These are phyloP conservation scores for Quercus phellos DNA, from an alignment of 331 rosid genomes.

Conservation along the genomic window DNA sequence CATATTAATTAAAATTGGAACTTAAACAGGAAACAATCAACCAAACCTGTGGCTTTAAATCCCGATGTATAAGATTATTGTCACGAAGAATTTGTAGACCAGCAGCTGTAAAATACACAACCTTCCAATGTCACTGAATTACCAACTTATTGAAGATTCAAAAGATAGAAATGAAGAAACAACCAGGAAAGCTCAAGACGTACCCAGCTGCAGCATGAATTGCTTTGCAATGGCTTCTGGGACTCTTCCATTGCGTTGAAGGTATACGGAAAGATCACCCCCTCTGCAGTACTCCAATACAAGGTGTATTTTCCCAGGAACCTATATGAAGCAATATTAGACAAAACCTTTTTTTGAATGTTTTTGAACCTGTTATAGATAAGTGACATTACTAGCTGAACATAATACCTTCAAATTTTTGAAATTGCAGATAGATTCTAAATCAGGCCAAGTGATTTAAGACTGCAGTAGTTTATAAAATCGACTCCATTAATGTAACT, in stretches of 20 bases:
- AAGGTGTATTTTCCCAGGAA: conserved; percentile 90
- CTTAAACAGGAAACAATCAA: conserved; percentile 15
- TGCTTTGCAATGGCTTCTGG: conserved; percentile 81
- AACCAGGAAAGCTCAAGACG: conserved; percentile 21
- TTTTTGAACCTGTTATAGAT: background rate
- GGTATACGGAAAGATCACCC: conserved; percentile 84
- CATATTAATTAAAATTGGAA: background rate
- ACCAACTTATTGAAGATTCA: background rate
- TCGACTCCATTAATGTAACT: background rate
- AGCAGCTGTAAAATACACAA: conserved; percentile 60
- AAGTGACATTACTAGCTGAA: background rate
- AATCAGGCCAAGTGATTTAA: background rate
- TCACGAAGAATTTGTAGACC: conserved; percentile 92
- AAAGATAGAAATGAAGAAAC: background rate
- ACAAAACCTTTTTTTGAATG: background rate
- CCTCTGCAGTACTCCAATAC: conserved; percentile 94
- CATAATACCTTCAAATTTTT: background rate
- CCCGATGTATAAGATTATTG: conserved; percentile 89
- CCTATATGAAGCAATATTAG: conserved; percentile 45
- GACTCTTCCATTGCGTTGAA: conserved; percentile 81
- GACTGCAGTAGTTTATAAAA: background rate
- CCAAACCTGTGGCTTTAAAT: conserved; percentile 92
- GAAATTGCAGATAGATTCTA: background rate
- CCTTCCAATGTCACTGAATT: conserved; percentile 11
- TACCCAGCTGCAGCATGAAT: conserved; percentile 96